Evolutionary conservation across 169 alveolate genomes (phyloP), one percentile per base, ranked within the genome.

Genomic region (Ichthyophthirius multifiliis): DNA sequence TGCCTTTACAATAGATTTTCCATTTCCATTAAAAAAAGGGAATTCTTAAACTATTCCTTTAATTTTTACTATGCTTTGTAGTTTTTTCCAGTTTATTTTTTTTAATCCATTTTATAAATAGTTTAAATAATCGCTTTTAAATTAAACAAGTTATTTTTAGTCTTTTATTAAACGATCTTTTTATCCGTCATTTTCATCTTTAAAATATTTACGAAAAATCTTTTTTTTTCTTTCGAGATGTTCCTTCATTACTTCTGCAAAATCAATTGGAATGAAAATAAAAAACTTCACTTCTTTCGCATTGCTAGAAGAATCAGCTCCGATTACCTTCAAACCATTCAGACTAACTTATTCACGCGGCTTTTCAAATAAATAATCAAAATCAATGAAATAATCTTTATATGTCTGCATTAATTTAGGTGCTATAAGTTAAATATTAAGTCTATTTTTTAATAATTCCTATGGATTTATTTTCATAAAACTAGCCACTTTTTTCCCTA

Each of bases 351-450:
- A 27, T 20, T 34, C 43, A 13, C 71, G 6, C 9, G 23, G 10
- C 1, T n/a, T 10, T 55, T 20, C 12, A 0, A 10, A 4, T 3
- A 6, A 2, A 15, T 55, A 34, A 10, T 55, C 71, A 7, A 55
- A 20, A 20, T 55, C 71, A 27, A 55, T 39, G 47, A 79, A 79
- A 48, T 65, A 79, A n/a, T 67, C 85, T 23, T 48, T 44, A 23
- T 41, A 79, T 0, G 47, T 43, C 5, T 73, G 41, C 23, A 44
- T 39, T 4, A 79, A 15, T 23, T 55, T 75, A 27, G 85, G 85
- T 23, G 78, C 79, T 10, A 79, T 31, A 15, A 79, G 37, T 46
- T 79, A 23, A 1, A 79, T 79, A 37, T 79, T 79, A 31, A 79
- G 41, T 30, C 30, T 65, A 1, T 23, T 65, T 20, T 79, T 75